Base-by-base conservation (phyloP, 805 yeast species). In the Nematodospora valgi region DNA sequence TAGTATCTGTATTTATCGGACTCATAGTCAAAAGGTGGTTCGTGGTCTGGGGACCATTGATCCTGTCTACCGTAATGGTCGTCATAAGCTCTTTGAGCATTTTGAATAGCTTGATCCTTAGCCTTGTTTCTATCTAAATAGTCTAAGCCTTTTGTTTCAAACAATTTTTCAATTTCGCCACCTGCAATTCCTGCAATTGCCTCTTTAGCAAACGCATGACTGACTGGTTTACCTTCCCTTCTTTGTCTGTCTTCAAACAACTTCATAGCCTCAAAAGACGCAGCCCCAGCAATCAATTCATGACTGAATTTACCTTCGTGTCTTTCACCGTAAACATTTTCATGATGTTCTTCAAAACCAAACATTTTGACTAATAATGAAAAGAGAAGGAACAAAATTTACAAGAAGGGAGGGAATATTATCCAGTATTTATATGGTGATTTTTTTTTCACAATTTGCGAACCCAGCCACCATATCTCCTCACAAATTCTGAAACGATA, bases 121-220 rank as follows among this genome's bases (percentile, higher is more conserved):
- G 56, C 54, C 39, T 45, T 28, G 29, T 46, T 45, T 36, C 46
- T 45, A 48, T 56, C 60, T 51, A 56, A 53, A 48, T 51, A 53
- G 46, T 55, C 59, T 40, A 56, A 54, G 14, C 62, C 62, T 43
- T 52, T 55, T 34, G 62, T 56, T 39, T 56, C 62, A 37, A 56
- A 49, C 46, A 56, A 54, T 48, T 55, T 55, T 49, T 56, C 62
- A 29, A 56, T 58, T 39, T 56, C 62, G 22, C 45, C 60, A 38
- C 60, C 62, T 20, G 52, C 62, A 43, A 56, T 30, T 23, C 59
- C 60, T 15, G 54, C 56, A 31, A 56, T 38, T 20, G 47, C 9
- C 35, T 56, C 60, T 43, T 55, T 56, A 36, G 60, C 62, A 29
- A 55, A 54, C 9, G 48, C 44, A 40, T 56, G 62, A 39, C 46